These are phyloP conservation scores for Austroboletus niveus DNA, from an alignment of 1,284 basidiomycete genomes.

Conservation along the genomic window DNA sequence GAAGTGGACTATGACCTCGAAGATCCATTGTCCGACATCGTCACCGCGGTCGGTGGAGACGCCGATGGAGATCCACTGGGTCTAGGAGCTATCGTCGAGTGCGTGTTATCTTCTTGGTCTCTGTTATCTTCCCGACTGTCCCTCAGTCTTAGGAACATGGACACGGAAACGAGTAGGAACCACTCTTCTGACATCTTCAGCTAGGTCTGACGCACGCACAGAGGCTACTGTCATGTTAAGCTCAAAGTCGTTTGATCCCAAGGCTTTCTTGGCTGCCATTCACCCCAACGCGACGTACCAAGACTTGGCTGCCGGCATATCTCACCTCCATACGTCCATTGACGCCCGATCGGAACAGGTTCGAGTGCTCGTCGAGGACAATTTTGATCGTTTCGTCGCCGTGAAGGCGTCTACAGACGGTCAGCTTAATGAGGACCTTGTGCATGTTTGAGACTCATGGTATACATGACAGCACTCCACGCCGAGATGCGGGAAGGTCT, in stretches of 20 bases:
- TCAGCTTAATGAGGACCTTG: constrained; percentile 35
- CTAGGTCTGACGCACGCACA: constrained; percentile 33
- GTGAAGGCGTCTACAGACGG: constrained; percentile 97
- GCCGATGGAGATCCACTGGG: constrained; percentile 71
- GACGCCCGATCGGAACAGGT: constrained; percentile 92
- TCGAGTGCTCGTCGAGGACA: constrained; percentile 93
- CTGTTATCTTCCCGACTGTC: constrained; percentile 7
- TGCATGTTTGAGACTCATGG: constrained; percentile 6
- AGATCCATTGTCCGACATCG: constrained; percentile 59
- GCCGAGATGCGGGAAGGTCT: constrained; percentile 93
- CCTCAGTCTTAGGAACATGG: constrained; percentile 61
- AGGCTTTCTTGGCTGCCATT: constrained; percentile 86
- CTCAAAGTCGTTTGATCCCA: constrained; percentile 96
- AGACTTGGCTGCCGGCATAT: constrained; percentile 78
- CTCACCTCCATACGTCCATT: constrained; percentile 70
- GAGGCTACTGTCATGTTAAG: constrained; percentile 80
- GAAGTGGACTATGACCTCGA: constrained; percentile 76
- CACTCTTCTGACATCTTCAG: neutral
- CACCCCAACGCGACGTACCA: constrained; percentile 97
- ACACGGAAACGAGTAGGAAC: constrained; percentile 64
- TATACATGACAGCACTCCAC: constrained; percentile 66
- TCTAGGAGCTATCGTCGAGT: constrained; percentile 62
- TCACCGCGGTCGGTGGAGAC: constrained; percentile 52
- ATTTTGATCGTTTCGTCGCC: constrained; percentile 97
- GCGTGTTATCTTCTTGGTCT: constrained; percentile 25